Evolutionary conservation across 2,329 filamentous ascomycete genomes (phyloP).

Genomic region (Huntiella omanensis): DNA sequence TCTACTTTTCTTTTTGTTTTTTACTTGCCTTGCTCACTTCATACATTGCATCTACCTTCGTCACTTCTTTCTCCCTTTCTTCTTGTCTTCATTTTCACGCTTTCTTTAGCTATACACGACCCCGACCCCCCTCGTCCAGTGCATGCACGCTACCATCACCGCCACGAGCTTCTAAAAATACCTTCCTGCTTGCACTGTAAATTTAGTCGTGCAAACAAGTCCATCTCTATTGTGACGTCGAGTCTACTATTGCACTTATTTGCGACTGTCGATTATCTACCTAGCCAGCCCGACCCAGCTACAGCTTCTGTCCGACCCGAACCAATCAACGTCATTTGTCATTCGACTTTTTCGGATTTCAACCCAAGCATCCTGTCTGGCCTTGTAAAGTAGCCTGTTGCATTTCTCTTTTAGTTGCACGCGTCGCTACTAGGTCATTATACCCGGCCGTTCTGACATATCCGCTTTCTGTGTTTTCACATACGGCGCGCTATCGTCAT

Average conservation of each 20-base stretch:
- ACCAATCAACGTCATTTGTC: not conserved
- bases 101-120: not conserved
- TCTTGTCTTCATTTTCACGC: not conserved
- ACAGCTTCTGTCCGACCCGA: not conserved
- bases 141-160: not conserved
- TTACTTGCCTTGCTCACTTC: not conserved
- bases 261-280: not conserved
- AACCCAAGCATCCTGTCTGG: not conserved
- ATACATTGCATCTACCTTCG: not conserved
- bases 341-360: not conserved
- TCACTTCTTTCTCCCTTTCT: conserved; percentile 1
- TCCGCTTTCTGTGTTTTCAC: no score
- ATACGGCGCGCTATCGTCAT: no score
- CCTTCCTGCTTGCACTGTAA: not conserved
- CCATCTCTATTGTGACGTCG: no score
- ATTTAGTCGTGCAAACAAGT: no score
- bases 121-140: not conserved
- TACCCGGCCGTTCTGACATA: no score
- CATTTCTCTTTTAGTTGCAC: no score
- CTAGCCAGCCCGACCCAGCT: not conserved
- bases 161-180: conserved; percentile 3
- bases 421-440: no score
- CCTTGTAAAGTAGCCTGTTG: not conserved
- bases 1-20: no score
- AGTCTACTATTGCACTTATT: no score